Percentiles rank a stretch among this genome's conserved stretches.
phyloP scores from a whole-genome alignment of 257 asterid species.

The Paulownia fortunei region DNA sequence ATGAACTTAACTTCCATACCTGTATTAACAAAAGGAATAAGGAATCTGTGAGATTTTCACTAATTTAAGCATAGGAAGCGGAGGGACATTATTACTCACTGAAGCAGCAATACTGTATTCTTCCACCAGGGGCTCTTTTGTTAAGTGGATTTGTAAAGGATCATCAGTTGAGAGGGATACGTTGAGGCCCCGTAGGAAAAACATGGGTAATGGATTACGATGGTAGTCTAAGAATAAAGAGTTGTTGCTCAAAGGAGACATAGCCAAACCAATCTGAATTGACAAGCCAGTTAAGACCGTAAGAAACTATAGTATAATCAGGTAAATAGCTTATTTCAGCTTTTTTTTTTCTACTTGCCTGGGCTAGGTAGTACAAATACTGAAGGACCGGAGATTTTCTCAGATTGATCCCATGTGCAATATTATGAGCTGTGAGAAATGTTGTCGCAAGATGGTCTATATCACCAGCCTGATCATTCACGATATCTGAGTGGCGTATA shows the following conservation, averaged over 20 bases:
- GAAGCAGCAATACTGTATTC: constrained; percentile 87
- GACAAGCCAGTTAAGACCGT: constrained; percentile 18
- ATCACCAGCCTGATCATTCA: constrained; percentile 72
- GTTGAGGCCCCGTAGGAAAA: constrained; percentile 77
- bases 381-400: constrained; percentile 84
- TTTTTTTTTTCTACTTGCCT: constrained; percentile 48
- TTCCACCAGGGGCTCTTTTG: constrained; percentile 84
- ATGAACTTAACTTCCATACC: constrained; percentile 80
- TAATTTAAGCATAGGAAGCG: background rate
- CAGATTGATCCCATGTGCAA: constrained; percentile 78
- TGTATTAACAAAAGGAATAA: constrained; percentile 25
- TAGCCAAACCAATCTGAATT: constrained; percentile 78
- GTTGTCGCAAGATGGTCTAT: constrained; percentile 83
- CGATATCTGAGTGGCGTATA: constrained; percentile 17
- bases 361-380: constrained; percentile 77
- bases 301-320: constrained; percentile 23
- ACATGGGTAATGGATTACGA: constrained; percentile 77
- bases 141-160: constrained; percentile 79
- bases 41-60: background rate
- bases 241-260: constrained; percentile 90
- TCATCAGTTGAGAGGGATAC: constrained; percentile 86
- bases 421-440: constrained; percentile 69
- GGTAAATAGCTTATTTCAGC: constrained; percentile 7
- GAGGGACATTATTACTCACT: constrained; percentile 44
- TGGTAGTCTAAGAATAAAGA: constrained; percentile 80